phyloP scores from a whole-genome alignment of 2,329 filamentous ascomycete species.

The Diaporthe aspalathi region DNA sequence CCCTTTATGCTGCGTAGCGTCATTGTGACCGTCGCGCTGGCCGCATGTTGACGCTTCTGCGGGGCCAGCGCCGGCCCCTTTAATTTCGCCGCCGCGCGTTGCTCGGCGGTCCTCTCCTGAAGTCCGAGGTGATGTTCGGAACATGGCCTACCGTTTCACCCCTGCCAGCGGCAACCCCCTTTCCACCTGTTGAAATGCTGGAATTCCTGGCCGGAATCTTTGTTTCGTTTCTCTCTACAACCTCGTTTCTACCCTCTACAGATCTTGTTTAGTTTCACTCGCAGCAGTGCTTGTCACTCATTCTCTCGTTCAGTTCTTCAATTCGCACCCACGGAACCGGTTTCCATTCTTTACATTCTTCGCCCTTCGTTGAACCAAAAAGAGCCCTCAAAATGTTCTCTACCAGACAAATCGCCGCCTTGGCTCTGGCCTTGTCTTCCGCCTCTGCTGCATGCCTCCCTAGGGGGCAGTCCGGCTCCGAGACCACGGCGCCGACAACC shows the following conservation, averaged over 20 bases:
- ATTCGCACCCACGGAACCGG: slow-evolving; percentile 3
- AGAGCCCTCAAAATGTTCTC: slow-evolving; percentile 33
- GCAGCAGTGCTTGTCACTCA: neutral
- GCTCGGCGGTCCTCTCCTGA: slow-evolving; percentile 15
- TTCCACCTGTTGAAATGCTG: slow-evolving; percentile 26
- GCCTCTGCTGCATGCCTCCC: slow-evolving; percentile 37
- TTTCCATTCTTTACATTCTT: slow-evolving; percentile 28
- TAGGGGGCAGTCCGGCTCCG: slow-evolving; percentile 10
- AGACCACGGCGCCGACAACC: slow-evolving; percentile 3
- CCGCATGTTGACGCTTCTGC: slow-evolving; percentile 14
- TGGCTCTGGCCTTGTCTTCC: slow-evolving; percentile 26
- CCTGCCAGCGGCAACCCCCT: slow-evolving; percentile 12
- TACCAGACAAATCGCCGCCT: slow-evolving; percentile 27
- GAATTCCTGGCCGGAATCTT: slow-evolving; percentile 14
- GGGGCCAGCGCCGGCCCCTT: slow-evolving; percentile 11
- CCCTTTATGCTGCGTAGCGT: slow-evolving; percentile 10
- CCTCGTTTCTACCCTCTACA: slow-evolving; percentile 19
- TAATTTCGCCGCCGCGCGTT: slow-evolving; percentile 23
- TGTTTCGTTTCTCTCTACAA: slow-evolving; percentile 3
- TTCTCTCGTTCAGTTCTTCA: slow-evolving; percentile 2
- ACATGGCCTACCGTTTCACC: slow-evolving; percentile 6
- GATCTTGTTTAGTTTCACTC: slow-evolving; percentile 19
- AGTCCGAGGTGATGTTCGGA: slow-evolving; percentile 9
- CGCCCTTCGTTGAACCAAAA: neutral
- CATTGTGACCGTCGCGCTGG: neutral